Percentiles rank a stretch among this genome's conserved stretches.
These are phyloP conservation scores for Fusarium pseudograminearum DNA, from an alignment of 2,329 filamentous ascomycete genomes.

Conservation along the genomic window DNA sequence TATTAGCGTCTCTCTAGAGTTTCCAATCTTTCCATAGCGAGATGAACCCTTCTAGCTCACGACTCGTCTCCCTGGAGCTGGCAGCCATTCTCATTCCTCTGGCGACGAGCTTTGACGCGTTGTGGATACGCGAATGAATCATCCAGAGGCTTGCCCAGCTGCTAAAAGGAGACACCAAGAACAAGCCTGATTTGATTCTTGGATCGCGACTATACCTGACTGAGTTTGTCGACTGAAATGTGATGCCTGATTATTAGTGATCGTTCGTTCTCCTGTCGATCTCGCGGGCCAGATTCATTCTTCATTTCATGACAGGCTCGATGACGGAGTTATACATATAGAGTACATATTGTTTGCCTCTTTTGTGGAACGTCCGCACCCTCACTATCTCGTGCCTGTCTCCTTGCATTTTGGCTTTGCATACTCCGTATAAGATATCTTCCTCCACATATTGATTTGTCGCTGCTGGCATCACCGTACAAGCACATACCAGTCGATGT, in stretches of 20 bases:
- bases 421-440: constrained; percentile 3
- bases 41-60: constrained; percentile 41
- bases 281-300: constrained; percentile 26
- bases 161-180: constrained; percentile 13
- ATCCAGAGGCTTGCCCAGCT: constrained; percentile 12
- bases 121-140: constrained; percentile 36
- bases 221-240: constrained; percentile 3
- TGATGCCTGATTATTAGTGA: constrained; percentile 17
- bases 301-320: constrained; percentile 12
- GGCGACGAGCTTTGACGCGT: constrained; percentile 10
- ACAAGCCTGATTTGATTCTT: constrained; percentile 2
- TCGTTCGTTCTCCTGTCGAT: constrained; percentile 44
- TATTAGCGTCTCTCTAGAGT: constrained; percentile 31
- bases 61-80: constrained; percentile 20
- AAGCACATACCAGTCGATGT: constrained; percentile 6
- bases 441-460: not conserved
- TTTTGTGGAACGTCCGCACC: constrained; percentile 21
- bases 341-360: not conserved
- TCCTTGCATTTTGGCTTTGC: constrained; percentile 16
- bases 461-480: not conserved
- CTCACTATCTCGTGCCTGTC: not conserved
- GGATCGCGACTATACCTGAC: constrained; percentile 9
- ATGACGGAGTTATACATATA: constrained; percentile 28
- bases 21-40: constrained; percentile 43
- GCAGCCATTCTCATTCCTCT: constrained; percentile 26